Evolutionary conservation across 1,284 basidiomycete genomes (phyloP).

Genomic region (Ganoderma lingzhi): DNA sequence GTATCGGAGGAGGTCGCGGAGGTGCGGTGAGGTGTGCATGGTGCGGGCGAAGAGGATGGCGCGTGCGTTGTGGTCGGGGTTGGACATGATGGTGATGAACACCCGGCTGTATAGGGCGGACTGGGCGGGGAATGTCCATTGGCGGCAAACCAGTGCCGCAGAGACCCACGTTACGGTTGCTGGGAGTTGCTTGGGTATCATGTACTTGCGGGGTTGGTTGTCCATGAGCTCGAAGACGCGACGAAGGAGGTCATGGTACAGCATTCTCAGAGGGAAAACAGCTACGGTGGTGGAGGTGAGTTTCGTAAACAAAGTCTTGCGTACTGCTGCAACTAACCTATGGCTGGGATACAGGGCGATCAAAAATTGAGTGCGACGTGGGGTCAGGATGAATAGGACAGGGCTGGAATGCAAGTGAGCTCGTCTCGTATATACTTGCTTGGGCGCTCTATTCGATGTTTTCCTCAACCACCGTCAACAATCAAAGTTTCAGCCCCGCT

Average conservation of each 20-base stretch:
- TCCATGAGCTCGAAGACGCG: background rate
- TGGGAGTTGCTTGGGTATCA: background rate
- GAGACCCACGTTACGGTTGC: background rate
- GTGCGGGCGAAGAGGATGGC: constrained; percentile 5
- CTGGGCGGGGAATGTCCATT: constrained; percentile 1
- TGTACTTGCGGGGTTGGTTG: constrained; percentile 1
- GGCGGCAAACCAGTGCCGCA: background rate
- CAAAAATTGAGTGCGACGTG: background rate
- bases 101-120: background rate
- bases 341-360: background rate
- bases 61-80: background rate
- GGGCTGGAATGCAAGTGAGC: background rate
- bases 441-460: background rate
- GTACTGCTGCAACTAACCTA: background rate
- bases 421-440: background rate
- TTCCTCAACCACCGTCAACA: background rate
- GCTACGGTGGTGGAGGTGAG: background rate
- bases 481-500: background rate
- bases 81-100: constrained; percentile 4
- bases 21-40: background rate
- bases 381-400: background rate
- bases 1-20: background rate
- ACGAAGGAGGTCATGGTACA: background rate
- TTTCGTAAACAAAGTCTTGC: background rate
- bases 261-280: background rate